phyloP scores from a whole-genome alignment of 1,139 yeast species.

The Pichia sp. region DNA sequence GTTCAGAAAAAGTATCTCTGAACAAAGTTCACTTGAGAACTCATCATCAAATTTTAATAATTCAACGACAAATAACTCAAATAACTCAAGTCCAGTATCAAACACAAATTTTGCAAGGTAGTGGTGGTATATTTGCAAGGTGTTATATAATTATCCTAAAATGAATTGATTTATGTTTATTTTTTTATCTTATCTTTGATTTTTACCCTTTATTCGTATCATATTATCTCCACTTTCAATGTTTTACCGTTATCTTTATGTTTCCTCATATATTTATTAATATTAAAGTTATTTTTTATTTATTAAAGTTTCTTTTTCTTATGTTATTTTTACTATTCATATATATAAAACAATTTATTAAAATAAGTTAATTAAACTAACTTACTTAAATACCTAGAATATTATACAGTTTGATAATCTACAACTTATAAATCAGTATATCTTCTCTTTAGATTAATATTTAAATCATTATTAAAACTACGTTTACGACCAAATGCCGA shows the following conservation, averaged over 20 bases:
- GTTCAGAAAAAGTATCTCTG: constrained; percentile 29
- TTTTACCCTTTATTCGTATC: too few species aligned
- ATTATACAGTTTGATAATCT: not conserved
- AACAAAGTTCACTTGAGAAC: constrained; percentile 1
- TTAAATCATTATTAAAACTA: not conserved
- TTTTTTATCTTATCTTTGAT: not conserved
- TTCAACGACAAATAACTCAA: not conserved
- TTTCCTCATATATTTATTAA: not conserved
- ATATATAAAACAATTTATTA: not conserved
- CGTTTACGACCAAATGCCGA: constrained; percentile 9
- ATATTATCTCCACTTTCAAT: too few species aligned
- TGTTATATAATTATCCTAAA: not conserved
- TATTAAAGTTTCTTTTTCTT: not conserved
- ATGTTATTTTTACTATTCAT: not conserved
- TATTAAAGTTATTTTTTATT: not conserved
- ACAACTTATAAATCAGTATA: not conserved
- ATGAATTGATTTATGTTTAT: too few species aligned
- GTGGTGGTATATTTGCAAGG: not conserved
- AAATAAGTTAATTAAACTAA: not conserved
- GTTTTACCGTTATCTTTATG: too few species aligned
- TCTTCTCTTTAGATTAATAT: not conserved
- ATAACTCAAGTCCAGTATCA: not conserved
- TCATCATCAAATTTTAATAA: not conserved
- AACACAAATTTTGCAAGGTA: not conserved
- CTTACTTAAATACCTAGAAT: not conserved